These are phyloP conservation scores for Poterioochromonas sp. DNA, from an alignment of 352 stramenopile species.

Conservation along the genomic window DNA sequence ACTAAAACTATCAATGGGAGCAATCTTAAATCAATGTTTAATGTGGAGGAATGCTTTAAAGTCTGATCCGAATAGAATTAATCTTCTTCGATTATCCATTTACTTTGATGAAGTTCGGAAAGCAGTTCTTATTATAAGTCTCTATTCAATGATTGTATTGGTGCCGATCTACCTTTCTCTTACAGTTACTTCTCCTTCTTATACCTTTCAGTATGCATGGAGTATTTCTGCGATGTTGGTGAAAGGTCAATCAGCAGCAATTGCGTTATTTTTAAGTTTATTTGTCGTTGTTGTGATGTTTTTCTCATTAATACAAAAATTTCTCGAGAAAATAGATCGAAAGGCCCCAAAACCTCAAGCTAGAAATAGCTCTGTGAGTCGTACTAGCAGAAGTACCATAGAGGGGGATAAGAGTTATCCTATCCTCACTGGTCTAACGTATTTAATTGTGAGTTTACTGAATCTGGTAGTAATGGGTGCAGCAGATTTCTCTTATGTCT, in stretches of 20 bases:
- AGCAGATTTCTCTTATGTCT: background rate
- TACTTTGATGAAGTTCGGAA: background rate
- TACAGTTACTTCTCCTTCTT: background rate
- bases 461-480: background rate
- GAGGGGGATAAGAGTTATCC: no score
- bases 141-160: background rate
- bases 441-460: no score
- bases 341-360: no score
- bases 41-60: background rate
- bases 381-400: no score
- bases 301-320: no score
- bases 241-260: background rate
- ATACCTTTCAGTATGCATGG: constrained; percentile 1
- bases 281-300: background rate
- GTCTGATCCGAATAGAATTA: background rate
- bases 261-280: constrained; percentile 4
- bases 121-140: background rate
- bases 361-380: no score
- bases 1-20: background rate
- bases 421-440: no score
- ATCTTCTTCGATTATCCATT: background rate
- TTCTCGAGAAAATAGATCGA: no score
- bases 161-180: background rate
- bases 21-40: background rate
- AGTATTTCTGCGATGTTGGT: background rate